Evolutionary conservation across 352 stramenopile species (phyloP).

Genomic region (Phytophthora constricta): DNA sequence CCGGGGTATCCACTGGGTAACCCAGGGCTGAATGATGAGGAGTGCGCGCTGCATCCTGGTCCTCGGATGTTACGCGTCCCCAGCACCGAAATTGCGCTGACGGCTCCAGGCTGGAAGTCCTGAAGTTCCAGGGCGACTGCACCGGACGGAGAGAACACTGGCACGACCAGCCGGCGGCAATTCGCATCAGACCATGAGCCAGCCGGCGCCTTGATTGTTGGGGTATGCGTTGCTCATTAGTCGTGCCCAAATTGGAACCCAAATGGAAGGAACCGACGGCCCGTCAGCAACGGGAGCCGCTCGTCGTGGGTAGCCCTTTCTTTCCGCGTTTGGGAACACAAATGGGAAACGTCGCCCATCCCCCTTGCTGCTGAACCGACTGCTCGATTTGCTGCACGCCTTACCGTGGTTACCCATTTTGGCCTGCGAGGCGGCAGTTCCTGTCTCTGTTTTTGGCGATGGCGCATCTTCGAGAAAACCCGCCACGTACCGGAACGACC

Average conservation of each 20-base stretch:
- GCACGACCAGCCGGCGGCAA: background rate
- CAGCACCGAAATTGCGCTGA: background rate
- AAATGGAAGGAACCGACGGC: too few relatives aligned
- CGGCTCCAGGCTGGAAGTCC: background rate
- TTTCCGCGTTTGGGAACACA: too few relatives aligned
- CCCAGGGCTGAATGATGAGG: too few relatives aligned
- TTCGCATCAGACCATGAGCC: background rate
- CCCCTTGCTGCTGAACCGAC: background rate
- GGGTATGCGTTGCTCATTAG: background rate
- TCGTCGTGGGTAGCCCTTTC: too few relatives aligned
- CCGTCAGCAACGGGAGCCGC: too few relatives aligned
- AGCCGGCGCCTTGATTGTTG: slow-evolving; percentile 1
- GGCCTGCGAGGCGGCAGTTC: slow-evolving; percentile 36
- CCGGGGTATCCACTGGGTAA: too few relatives aligned
- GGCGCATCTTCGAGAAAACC: too few relatives aligned
- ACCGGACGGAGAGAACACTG: background rate
- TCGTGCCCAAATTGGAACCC: background rate
- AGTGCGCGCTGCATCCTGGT: too few relatives aligned
- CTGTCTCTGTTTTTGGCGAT: slow-evolving; percentile 22
- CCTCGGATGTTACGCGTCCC: background rate
- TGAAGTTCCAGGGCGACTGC: background rate
- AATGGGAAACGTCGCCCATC: too few relatives aligned
- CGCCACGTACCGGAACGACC: too few relatives aligned
- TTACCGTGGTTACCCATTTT: too few relatives aligned
- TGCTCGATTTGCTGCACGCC: slow-evolving; percentile 32